Evolutionary conservation across 2,329 filamentous ascomycete genomes (phyloP).

Genomic region (Tolypocladium tundrense): DNA sequence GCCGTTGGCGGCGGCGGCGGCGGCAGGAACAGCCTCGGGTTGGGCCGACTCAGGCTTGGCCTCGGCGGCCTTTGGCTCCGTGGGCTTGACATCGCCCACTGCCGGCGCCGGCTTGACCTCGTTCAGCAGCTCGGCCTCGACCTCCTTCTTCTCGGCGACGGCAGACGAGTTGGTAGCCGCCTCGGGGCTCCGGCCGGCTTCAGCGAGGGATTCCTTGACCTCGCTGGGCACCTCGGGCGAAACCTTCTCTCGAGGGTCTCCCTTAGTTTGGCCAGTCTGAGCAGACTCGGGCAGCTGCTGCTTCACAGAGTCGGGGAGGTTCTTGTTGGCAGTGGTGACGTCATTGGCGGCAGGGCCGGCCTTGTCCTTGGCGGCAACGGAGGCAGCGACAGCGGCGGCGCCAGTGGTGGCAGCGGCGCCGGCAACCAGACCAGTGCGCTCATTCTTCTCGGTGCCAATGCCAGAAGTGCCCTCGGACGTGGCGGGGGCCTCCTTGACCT

Average conservation of each 20-base stretch:
- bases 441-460: conserved; percentile 42
- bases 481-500: conserved; percentile 50
- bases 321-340: conserved; percentile 28
- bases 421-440: conserved; percentile 20
- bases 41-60: conserved; percentile 4
- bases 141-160: conserved; percentile 63
- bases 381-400: conserved; percentile 24
- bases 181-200: conserved; percentile 55
- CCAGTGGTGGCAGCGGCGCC: conserved; percentile 28
- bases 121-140: conserved; percentile 64
- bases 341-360: conserved; percentile 20
- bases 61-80: conserved; percentile 8
- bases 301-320: conserved; percentile 45
- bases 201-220: conserved; percentile 47
- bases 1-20: conserved; percentile 8
- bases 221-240: conserved; percentile 42
- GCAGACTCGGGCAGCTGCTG: conserved; percentile 38
- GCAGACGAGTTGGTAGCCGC: conserved; percentile 58
- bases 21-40: conserved; percentile 1
- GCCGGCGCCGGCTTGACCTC: conserved; percentile 41
- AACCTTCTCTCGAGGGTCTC: conserved; percentile 30
- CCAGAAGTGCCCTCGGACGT: conserved; percentile 47
- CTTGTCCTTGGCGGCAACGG: conserved; percentile 24
- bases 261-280: conserved; percentile 32
- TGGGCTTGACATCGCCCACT: conserved; percentile 16